Base-by-base conservation (phyloP, 495 filamentous ascomycete genomes). In the Aspergillus bridgeri region DNA sequence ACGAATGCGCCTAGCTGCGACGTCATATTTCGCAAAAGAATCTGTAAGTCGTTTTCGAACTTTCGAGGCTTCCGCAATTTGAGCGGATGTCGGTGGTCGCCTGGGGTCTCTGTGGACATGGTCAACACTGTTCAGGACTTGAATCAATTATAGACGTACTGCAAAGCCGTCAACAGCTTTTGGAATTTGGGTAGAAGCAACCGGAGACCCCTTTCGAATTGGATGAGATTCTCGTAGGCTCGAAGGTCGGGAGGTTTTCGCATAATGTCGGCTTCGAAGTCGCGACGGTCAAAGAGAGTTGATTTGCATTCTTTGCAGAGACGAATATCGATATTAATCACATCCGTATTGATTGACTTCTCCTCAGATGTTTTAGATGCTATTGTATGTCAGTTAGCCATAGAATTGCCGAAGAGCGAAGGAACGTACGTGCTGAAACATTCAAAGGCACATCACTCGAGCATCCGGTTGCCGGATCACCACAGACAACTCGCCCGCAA, bases 401-500 rank as follows among this genome's bases (percentile, higher is more conserved):
- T 49, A 52, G 48, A 48, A 29, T 29, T 11, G 27, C 15, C 13
- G 33, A 0, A 6, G 15, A 50, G 51, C 21, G 58, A 50, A 50
- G 11, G n/a, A 11, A 78, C 86, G 69, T 80, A 92, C 89, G 63
- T 50, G 82, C 74, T 65, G 88, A 77, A 22, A 97, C 87, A 67
- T 86, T 89, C 52, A 98, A 67, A 9, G 85, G 88, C 45, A 97
- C 80, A 62, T 96, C 92, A 47, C 74, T 83, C 2, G 94, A 98
- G 70, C 94, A 98, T 18, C 72, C 86, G 0, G 94, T 98, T 42
- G 78, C 75, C 2, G 81, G 83, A 70, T 98, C 94, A 17, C 89
- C 91, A 63, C 94, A 98, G 1, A 98, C 91, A 0, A 98, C 91
- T 54, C 85, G 81, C 29, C 94, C 94, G 64, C 94, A 98, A 69